phyloP scores from a whole-genome alignment of 495 filamentous ascomycete genomes.

The Penicillium ucsense region DNA sequence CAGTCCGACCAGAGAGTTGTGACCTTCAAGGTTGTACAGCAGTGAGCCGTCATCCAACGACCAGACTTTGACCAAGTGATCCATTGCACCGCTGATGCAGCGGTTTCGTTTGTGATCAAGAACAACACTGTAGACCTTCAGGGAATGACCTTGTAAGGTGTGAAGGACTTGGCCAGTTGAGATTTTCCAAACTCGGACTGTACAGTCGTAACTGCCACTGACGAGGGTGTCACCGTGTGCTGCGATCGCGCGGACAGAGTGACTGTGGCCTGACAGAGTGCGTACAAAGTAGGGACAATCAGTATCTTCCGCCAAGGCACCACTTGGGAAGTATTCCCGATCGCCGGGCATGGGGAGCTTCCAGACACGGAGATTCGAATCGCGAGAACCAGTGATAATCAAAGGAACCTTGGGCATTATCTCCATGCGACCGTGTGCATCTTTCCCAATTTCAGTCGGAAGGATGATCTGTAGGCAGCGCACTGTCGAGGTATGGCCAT shows the following conservation, averaged over 20 bases:
- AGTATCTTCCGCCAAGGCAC: constrained; percentile 63
- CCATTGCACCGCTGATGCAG: constrained; percentile 98
- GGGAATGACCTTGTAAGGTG: constrained; percentile 74
- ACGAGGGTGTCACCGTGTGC: constrained; percentile 94
- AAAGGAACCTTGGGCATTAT: constrained; percentile 88
- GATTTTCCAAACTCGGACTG: constrained; percentile 94
- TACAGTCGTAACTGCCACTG: constrained; percentile 96
- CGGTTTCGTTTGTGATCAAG: constrained; percentile 84
- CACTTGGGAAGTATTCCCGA: constrained; percentile 62
- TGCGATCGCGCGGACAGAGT: constrained; percentile 97
- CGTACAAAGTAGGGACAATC: constrained; percentile 94
- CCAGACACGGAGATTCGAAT: constrained; percentile 92
- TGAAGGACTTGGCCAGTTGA: constrained; percentile 88
- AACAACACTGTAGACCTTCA: constrained; percentile 98
- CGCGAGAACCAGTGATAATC: constrained; percentile 94
- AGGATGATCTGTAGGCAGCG: constrained; percentile 92
- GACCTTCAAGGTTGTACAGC: constrained; percentile 85
- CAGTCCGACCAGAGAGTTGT: constrained; percentile 86
- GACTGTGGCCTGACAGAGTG: constrained; percentile 72
- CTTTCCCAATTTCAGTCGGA: constrained; percentile 66
- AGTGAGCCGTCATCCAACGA: constrained; percentile 81
- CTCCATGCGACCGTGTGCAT: constrained; percentile 61
- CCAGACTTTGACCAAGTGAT: constrained; percentile 97
- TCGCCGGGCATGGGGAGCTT: constrained; percentile 79
- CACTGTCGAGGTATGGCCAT: constrained; percentile 95